A percentile compares a stretch with the other conserved stretches of the same genome.
These are phyloP conservation scores for Cladophialophora psammophila DNA, from an alignment of 2,329 filamentous ascomycete genomes.

Conservation along the genomic window DNA sequence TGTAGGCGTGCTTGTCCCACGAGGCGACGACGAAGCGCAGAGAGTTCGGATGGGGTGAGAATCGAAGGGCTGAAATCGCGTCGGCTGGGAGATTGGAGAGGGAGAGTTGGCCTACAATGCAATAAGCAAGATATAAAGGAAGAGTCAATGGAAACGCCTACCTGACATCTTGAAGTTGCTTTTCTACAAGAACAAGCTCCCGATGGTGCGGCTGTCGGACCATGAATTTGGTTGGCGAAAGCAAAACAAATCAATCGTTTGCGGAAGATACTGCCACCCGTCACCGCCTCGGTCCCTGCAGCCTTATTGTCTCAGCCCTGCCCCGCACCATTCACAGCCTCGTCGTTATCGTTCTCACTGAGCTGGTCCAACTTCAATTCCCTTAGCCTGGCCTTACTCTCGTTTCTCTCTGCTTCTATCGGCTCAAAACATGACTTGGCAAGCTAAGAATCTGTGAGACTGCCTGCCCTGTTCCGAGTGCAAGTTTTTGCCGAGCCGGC, in stretches of 20 bases:
- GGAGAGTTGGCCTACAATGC: conserved; percentile 73
- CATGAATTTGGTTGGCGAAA: neutral
- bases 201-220: neutral
- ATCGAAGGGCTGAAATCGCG: conserved; percentile 84
- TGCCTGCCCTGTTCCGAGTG: too few relatives aligned
- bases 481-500: too few relatives aligned
- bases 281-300: conserved; percentile 23
- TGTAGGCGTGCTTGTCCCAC: conserved; percentile 91
- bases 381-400: too few relatives aligned
- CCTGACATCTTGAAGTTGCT: conserved; percentile 23
- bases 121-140: neutral
- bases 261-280: conserved; percentile 15
- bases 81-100: conserved; percentile 83
- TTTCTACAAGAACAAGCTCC: neutral
- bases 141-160: neutral
- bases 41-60: conserved; percentile 77
- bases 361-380: neutral
- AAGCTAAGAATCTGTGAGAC: neutral
- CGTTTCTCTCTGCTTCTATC: neutral
- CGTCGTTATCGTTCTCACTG: neutral
- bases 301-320: conserved; percentile 15
- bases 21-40: conserved; percentile 86
- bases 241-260: conserved; percentile 13
- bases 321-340: conserved; percentile 7
- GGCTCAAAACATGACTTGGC: neutral